Conservation (phyloP, 2,329 filamentous ascomycete genomes). For the Neurospora sp. region DNA sequence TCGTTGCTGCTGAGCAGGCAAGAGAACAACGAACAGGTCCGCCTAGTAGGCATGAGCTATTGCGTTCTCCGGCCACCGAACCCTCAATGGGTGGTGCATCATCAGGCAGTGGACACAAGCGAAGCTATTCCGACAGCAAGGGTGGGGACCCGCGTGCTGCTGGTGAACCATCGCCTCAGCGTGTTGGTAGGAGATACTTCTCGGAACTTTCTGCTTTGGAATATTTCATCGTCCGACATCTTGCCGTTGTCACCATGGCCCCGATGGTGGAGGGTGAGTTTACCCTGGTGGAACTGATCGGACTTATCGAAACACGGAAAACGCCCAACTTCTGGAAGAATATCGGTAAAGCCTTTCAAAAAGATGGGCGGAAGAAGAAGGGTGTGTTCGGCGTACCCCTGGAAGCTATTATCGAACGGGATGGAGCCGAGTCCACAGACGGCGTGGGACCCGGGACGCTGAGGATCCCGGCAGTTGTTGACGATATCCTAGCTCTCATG, state of each 20-base stretch:
- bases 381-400: constrained; percentile 86
- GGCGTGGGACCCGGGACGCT: constrained; percentile 87
- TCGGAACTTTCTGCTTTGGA: constrained; percentile 91
- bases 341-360: constrained; percentile 92
- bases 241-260: constrained; percentile 91
- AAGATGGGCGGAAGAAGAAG: constrained; percentile 78
- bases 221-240: constrained; percentile 93
- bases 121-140: constrained; percentile 33
- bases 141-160: constrained; percentile 39
- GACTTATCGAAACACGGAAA: constrained; percentile 87
- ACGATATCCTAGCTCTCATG: constrained; percentile 90
- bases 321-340: constrained; percentile 94
- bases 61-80: constrained; percentile 44
- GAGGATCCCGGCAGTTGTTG: constrained; percentile 86
- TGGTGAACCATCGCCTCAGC: constrained; percentile 43
- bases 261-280: constrained; percentile 84
- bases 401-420: constrained; percentile 81
- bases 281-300: constrained; percentile 83
- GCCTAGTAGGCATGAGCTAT: constrained; percentile 60
- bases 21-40: constrained; percentile 79
- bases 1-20: constrained; percentile 82
- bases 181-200: constrained; percentile 70
- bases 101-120: constrained; percentile 52
- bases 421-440: constrained; percentile 95
- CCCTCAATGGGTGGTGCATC: constrained; percentile 47